Percentiles rank a stretch among this genome's conserved stretches.
Conservation (phyloP, 75 land plant species). For the Cupressus sempervirens region DNA sequence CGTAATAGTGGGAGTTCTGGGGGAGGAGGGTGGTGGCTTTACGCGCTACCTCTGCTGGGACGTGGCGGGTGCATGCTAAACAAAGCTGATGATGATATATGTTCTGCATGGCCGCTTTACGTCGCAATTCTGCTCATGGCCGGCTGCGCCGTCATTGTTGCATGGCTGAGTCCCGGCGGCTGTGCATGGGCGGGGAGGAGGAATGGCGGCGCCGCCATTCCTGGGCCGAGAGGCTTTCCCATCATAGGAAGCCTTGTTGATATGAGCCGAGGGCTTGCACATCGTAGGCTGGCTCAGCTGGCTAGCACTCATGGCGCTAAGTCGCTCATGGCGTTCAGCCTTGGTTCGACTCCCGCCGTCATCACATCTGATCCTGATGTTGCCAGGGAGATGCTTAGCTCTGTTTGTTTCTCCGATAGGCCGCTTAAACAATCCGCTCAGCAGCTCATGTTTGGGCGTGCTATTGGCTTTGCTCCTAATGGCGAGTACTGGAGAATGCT, state of each 20-base stretch:
- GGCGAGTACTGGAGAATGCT: constrained; percentile 71
- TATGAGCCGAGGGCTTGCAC: constrained; percentile 31
- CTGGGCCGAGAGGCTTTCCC: constrained; percentile 50
- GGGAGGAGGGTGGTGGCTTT: constrained; percentile 28
- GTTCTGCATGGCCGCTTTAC: constrained; percentile 13
- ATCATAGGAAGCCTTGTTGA: constrained; percentile 33
- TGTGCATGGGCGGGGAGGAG: constrained; percentile 58
- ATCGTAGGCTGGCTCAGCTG: constrained; percentile 31
- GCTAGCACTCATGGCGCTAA: constrained; percentile 20
- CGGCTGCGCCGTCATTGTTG: constrained; percentile 18
- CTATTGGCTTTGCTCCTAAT: constrained; percentile 71
- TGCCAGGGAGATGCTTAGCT: constrained; percentile 49
- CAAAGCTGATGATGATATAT: not conserved
- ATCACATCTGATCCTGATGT: constrained; percentile 39
- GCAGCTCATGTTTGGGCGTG: constrained; percentile 61
- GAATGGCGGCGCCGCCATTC: constrained; percentile 28
- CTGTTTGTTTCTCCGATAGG: constrained; percentile 53
- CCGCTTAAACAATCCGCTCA: constrained; percentile 74
- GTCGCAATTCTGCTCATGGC: not conserved
- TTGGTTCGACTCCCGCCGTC: constrained; percentile 45
- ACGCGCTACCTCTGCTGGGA: constrained; percentile 30
- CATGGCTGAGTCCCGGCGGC: constrained; percentile 48
- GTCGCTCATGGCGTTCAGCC: constrained; percentile 58
- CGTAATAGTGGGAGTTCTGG: not conserved
- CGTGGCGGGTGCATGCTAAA: not conserved